Base-by-base conservation (phyloP, 371 early-diverging fungal genomes). In the Mucor lusitanicus region DNA sequence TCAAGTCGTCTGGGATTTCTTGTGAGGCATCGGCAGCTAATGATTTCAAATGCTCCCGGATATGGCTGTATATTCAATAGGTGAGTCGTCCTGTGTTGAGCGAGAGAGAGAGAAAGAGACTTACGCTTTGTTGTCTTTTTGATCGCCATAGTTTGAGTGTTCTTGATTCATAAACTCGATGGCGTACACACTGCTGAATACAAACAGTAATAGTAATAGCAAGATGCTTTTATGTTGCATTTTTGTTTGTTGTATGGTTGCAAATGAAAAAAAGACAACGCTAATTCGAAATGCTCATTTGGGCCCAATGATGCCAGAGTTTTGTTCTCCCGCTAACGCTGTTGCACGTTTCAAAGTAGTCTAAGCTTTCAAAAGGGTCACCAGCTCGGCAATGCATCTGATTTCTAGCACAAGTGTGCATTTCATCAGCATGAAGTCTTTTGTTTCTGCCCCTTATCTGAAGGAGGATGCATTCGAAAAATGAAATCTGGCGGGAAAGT, bases 131-230 rank as follows among this genome's bases (percentile, higher is more conserved):
- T 71, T 65, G 8, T 64, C 33, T 35, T 71, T 64, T n/a, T 63
- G 17, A 2, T 71, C 67, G 6, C 75, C 75, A 69, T 75, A 75
- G 58, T 75, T 75, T 40, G 72, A 72, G 42, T 75, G 75, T 1
- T 67, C 67, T 33, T 56, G 50, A 33, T 70, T 70, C 56, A 59
- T 63, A 32, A 70, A 69, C 15, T 69, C 65, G 33, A 64, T 64
- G 2, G 60, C 69, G 33, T 59, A 15, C 32, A 69, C 65, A 15
- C 39, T 27, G 30, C 17, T 23, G 12, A 65, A 15, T 23, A 59
- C 8, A 5, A 48, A 59, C 23, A 65, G 48, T 27, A 63, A 40
- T 40, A 63, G 2, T 28, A 48, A n/a, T 35, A 48, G 15, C 23
- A 63, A 60, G 40, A 60, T 7, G 6, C 54, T 54, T 27, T 28